Evolutionary conservation across 331 rosid genomes (phyloP).

Genomic region (Saraca asoca): DNA sequence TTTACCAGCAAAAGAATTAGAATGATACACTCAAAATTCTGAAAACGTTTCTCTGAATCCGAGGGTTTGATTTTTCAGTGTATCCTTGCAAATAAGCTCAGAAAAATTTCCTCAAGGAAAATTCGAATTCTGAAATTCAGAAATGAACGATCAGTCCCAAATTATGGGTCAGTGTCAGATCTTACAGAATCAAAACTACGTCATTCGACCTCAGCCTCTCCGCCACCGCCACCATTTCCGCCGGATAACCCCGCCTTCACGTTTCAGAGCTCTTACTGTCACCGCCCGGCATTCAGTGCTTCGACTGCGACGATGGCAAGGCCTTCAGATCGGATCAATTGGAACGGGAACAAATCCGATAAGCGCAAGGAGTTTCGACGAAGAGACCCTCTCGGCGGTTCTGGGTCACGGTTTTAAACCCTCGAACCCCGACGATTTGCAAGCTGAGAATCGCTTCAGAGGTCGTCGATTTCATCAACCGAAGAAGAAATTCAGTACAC

Average conservation of each 20-base stretch:
- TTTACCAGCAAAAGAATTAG: too few species aligned
- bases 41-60: too few species aligned
- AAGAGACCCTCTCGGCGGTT: conserved; percentile 28
- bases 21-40: too few species aligned
- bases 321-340: conserved; percentile 45
- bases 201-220: conserved; percentile 33
- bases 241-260: conserved; percentile 37
- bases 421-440: conserved; percentile 47
- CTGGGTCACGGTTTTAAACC: conserved; percentile 42
- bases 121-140: too few species aligned
- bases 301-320: conserved; percentile 33
- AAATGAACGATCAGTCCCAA: conserved; percentile 60
- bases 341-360: conserved; percentile 52
- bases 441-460: conserved; percentile 55
- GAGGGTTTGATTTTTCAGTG: too few species aligned
- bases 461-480: conserved; percentile 52
- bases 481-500: conserved; percentile 52
- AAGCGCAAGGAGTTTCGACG: conserved; percentile 41
- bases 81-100: too few species aligned
- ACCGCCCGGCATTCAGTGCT: conserved; percentile 25
- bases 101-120: too few species aligned
- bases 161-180: conserved; percentile 51
- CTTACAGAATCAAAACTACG: conserved; percentile 46
- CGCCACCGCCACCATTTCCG: conserved; percentile 32
- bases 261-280: conserved; percentile 27